Conservation (phyloP, 106 monocot species). For the Triglochin maritima region DNA sequence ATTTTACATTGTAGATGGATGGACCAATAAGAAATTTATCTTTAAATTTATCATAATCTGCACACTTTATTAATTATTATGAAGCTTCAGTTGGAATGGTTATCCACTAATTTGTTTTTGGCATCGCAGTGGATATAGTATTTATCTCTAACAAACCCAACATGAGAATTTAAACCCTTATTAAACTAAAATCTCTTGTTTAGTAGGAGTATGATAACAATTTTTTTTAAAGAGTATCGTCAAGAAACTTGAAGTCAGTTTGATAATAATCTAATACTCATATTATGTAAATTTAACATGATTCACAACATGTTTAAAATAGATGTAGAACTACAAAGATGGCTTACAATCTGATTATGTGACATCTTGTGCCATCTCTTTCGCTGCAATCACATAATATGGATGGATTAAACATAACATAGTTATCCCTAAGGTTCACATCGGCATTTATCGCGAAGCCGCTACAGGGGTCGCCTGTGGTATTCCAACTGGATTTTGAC, state of each 20-base stretch:
- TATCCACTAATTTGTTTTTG: too few species aligned
- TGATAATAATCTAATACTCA: background rate
- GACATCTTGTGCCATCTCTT: slow-evolving; percentile 4
- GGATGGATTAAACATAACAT: slow-evolving; percentile 3
- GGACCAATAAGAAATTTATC: too few species aligned
- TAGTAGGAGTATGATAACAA: too few species aligned
- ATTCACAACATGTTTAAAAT: background rate
- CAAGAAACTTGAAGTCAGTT: background rate
- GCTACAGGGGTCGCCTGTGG: slow-evolving; percentile 14
- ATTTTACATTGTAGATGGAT: too few species aligned
- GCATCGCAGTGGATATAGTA: too few species aligned
- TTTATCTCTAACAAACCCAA: too few species aligned
- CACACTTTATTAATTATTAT: too few species aligned
- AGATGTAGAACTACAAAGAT: background rate
- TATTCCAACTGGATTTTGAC: slow-evolving; percentile 5
- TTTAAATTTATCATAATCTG: too few species aligned
- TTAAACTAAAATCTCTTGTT: too few species aligned
- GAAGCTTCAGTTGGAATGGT: too few species aligned
- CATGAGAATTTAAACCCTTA: too few species aligned
- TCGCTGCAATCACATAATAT: slow-evolving; percentile 9
- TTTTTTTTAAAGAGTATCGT: too few species aligned
- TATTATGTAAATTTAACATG: background rate
- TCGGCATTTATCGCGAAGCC: background rate
- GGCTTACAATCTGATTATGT: slow-evolving; percentile 12
- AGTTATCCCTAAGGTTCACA: background rate